These are phyloP conservation scores for Larix kaempferi DNA, from an alignment of 75 land plant genomes.

Conservation along the genomic window DNA sequence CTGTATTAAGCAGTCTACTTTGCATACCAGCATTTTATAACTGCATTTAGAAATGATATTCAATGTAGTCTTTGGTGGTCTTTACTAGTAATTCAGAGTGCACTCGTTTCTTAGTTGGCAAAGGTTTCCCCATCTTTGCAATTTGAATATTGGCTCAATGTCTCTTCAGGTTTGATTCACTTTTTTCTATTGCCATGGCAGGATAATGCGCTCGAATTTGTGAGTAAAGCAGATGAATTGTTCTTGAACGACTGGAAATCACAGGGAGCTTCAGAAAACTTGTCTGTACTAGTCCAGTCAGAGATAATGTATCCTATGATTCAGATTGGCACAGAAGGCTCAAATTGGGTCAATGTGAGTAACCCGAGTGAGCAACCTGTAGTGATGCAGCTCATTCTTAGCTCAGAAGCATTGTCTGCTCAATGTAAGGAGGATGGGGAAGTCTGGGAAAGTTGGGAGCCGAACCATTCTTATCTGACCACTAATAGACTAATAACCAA, in stretches of 20 bases:
- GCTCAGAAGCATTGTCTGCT: slow-evolving; percentile 36
- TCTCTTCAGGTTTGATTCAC: not conserved
- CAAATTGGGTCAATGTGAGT: slow-evolving; percentile 49
- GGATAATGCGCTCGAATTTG: not conserved
- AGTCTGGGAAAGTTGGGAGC: slow-evolving; percentile 6
- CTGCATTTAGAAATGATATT: too few relatives aligned
- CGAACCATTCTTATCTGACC: slow-evolving; percentile 6
- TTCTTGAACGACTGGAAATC: slow-evolving; percentile 44
- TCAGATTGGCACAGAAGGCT: slow-evolving; percentile 32
- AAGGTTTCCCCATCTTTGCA: not conserved
- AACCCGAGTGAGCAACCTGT: slow-evolving; percentile 54
- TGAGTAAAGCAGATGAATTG: slow-evolving; percentile 32
- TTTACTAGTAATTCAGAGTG: too few relatives aligned
- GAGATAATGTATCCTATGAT: slow-evolving; percentile 43
- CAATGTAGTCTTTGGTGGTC: too few relatives aligned
- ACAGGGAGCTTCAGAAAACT: slow-evolving; percentile 26
- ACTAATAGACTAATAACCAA: slow-evolving; percentile 8
- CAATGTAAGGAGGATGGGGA: slow-evolving; percentile 29
- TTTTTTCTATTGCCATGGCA: not conserved
- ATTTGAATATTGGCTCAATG: not conserved
- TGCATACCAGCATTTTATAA: too few relatives aligned
- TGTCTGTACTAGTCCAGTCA: slow-evolving; percentile 44
- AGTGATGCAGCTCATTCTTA: slow-evolving; percentile 63
- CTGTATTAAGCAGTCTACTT: too few relatives aligned
- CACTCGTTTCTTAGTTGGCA: not conserved